Evolutionary conservation across 768 basidiomycete genomes (phyloP).

Genomic region (Termitomyces sp.): DNA sequence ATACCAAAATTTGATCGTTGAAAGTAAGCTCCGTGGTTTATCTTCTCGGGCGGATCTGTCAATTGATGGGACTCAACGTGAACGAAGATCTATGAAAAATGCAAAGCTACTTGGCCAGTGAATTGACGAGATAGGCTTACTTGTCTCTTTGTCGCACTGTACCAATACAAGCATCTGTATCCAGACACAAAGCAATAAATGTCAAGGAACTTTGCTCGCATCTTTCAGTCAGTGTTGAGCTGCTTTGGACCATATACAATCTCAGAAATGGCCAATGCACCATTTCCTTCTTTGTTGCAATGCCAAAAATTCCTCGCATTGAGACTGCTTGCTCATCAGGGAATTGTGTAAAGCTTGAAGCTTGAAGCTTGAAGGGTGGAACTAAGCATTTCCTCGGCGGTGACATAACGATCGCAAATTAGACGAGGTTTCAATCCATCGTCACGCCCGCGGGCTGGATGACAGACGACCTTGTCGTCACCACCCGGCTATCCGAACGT

Average conservation of each 20-base stretch:
- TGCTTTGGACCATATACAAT: background rate
- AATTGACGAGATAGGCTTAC: background rate
- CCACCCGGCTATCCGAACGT: no score
- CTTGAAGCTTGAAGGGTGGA: conserved; percentile 26
- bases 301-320: conserved; percentile 30
- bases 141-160: conserved; percentile 1
- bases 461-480: no score
- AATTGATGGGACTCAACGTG: conserved; percentile 18
- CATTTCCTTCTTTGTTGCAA: conserved; percentile 6
- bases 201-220: background rate
- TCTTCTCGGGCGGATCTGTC: conserved; percentile 2
- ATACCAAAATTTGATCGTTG: background rate
- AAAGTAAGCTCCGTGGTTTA: background rate
- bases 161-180: background rate
- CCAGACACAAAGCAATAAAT: background rate
- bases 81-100: conserved; percentile 15
- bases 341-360: conserved; percentile 35
- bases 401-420: no score
- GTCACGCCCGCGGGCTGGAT: no score
- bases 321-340: conserved; percentile 33
- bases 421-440: no score
- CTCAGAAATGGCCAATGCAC: background rate
- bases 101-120: background rate
- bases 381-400: conserved; percentile 1
- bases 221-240: background rate